Conservation (phyloP, 345 rosid genomes). For the Nephelium lappaceum region DNA sequence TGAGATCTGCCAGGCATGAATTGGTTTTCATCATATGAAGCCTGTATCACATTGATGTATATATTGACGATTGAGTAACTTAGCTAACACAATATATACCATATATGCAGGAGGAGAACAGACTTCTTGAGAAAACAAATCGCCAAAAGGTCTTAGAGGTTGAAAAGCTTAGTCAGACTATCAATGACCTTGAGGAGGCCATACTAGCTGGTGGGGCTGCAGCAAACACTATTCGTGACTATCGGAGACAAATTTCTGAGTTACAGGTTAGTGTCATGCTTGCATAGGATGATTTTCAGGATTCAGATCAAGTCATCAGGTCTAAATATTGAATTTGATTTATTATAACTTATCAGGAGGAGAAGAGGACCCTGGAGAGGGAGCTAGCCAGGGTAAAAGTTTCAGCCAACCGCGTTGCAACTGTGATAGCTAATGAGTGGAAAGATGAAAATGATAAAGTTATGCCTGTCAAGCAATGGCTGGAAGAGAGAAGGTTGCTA, state of each 20-base stretch:
- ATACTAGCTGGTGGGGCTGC: conserved; percentile 83
- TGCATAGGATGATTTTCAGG: background rate
- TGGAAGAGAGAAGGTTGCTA: conserved; percentile 80
- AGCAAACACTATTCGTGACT: conserved; percentile 79
- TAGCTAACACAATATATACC: background rate
- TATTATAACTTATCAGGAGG: conserved; percentile 51
- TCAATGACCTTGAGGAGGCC: conserved; percentile 81
- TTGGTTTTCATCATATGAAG: background rate
- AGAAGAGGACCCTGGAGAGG: conserved; percentile 90
- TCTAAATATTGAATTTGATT: background rate
- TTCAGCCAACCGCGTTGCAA: conserved; percentile 77
- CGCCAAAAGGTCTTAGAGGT: conserved; percentile 90
- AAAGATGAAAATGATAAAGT: conserved; percentile 91
- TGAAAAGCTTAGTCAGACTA: conserved; percentile 85
- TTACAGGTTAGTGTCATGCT: conserved; percentile 53
- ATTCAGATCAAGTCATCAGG: background rate
- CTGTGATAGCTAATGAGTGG: conserved; percentile 93
- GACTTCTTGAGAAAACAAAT: conserved; percentile 84
- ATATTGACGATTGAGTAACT: background rate
- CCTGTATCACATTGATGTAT: background rate
- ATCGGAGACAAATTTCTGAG: conserved; percentile 69
- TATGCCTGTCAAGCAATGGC: conserved; percentile 92
- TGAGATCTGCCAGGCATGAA: conserved; percentile 76
- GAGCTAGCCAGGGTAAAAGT: conserved; percentile 89
- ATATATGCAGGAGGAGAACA: conserved; percentile 78